Conservation (phyloP, 2,329 filamentous ascomycete genomes). For the Cryphonectria carpinicola region DNA sequence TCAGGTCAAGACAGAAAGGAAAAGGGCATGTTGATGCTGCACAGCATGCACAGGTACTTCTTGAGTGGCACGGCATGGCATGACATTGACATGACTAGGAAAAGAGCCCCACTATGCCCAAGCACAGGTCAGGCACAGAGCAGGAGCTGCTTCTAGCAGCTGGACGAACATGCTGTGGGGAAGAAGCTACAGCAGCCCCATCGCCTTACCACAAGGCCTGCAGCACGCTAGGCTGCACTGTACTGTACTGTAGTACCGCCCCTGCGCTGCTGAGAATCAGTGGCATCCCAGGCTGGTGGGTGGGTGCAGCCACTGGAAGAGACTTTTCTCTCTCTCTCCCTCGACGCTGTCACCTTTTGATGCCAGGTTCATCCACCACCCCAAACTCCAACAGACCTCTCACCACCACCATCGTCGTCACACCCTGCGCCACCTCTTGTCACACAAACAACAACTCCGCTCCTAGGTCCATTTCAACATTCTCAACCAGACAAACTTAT, state of each 20-base stretch:
- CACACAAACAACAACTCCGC: background rate
- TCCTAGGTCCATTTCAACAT: background rate
- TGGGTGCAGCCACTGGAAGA: slow-evolving; percentile 17
- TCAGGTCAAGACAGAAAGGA: background rate
- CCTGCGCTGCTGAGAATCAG: background rate
- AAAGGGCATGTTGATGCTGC: background rate
- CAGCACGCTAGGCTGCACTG: background rate
- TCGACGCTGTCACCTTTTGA: slow-evolving; percentile 15
- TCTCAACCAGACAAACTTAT: background rate
- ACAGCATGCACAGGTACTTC: background rate
- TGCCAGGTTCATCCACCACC: slow-evolving; percentile 4
- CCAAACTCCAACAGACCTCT: background rate
- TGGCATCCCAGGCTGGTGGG: background rate
- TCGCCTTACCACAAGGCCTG: slow-evolving; percentile 1
- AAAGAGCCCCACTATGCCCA: background rate
- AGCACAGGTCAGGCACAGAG: background rate
- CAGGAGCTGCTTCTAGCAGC: background rate
- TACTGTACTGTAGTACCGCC: background rate
- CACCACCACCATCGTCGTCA: background rate
- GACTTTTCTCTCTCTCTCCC: slow-evolving; percentile 11
- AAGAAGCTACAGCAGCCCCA: background rate
- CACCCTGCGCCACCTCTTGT: slow-evolving; percentile 8
- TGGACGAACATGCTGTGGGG: background rate
- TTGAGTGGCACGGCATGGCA: background rate
- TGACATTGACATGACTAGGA: background rate